phyloP scores from a whole-genome alignment of 1,284 basidiomycete genomes.

The Apiotrichum montevideense region DNA sequence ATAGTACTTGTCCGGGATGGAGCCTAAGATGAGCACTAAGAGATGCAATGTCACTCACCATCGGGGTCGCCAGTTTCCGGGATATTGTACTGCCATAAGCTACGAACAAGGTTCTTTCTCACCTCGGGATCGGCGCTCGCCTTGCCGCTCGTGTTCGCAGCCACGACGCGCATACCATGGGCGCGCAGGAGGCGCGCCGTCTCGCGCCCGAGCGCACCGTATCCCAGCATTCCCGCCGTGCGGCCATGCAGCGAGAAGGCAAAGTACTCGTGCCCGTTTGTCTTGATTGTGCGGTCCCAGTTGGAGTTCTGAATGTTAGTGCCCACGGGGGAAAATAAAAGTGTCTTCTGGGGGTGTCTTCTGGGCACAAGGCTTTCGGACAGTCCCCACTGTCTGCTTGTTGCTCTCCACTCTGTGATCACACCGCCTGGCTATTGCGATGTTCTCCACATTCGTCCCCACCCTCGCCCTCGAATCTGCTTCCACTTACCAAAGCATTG shows the following conservation, averaged over 20 bases:
- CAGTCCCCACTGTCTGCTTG: no score
- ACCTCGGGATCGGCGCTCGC: constrained; percentile 35
- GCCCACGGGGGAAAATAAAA: no score
- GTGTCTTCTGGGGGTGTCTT: no score
- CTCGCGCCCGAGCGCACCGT: constrained; percentile 38
- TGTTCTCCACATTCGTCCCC: no score
- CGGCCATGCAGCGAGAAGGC: constrained; percentile 29
- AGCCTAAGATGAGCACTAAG: constrained; percentile 8
- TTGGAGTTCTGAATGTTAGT: no score
- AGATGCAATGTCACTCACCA: constrained; percentile 15
- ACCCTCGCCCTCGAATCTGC: no score
- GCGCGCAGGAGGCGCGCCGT: constrained; percentile 39
- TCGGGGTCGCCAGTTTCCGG: constrained; percentile 40
- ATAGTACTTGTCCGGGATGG: constrained; percentile 41
- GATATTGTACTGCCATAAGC: constrained; percentile 19
- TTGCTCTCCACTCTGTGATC: no score
- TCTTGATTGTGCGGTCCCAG: constrained; percentile 5
- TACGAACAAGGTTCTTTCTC: constrained; percentile 2
- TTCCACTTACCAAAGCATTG: constrained; percentile 25
- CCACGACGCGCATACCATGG: constrained; percentile 38
- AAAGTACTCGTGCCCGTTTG: constrained; percentile 23
- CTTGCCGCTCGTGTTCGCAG: constrained; percentile 42
- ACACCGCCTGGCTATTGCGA: no score
- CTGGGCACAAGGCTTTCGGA: no score
- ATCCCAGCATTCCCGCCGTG: constrained; percentile 41